Conservation (phyloP, 345 rosid genomes). For the Cardamine occulta region DNA sequence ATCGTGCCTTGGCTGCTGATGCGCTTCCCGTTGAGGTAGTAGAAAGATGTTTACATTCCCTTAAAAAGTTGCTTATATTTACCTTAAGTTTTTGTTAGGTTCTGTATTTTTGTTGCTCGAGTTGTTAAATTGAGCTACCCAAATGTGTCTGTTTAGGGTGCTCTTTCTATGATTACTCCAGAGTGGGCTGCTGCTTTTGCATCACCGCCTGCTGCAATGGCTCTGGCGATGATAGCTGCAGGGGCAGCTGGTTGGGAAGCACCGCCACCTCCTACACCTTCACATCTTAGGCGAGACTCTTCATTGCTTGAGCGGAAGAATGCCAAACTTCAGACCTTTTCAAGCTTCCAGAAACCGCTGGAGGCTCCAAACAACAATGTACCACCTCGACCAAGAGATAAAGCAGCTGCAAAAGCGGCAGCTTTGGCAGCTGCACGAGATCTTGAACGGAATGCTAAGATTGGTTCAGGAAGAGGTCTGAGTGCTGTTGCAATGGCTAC, state of each 20-base stretch:
- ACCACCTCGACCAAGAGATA: conserved; percentile 82
- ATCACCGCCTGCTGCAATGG: conserved; percentile 99
- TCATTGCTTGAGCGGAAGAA: conserved; percentile 87
- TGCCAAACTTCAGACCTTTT: conserved; percentile 74
- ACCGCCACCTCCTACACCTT: conserved; percentile 61
- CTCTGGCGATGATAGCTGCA: conserved; percentile 99
- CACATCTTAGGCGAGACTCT: conserved; percentile 80
- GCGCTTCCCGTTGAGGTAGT: conserved; percentile 87
- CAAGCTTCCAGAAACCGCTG: conserved; percentile 87
- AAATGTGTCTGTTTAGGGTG: conserved; percentile 61
- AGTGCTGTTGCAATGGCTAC: conserved; percentile 99
- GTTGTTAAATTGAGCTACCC: conserved; percentile 12
- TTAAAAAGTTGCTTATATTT: not conserved
- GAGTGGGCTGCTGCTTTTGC: conserved; percentile 99
- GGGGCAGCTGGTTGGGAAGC: conserved; percentile 95
- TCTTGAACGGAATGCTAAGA: conserved; percentile 95
- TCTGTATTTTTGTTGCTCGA: conserved; percentile 21
- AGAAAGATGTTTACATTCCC: conserved; percentile 29
- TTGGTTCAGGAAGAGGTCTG: conserved; percentile 99
- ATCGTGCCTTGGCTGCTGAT: conserved; percentile 95
- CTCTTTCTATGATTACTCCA: conserved; percentile 92
- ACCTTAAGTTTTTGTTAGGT: conserved; percentile 19
- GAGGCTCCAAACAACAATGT: conserved; percentile 64
- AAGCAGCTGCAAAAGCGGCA: conserved; percentile 98
- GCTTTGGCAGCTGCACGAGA: conserved; percentile 99